Percentiles rank a stretch among this genome's conserved stretches.
phyloP scores from a whole-genome alignment of 345 rosid genomes.

The Hibiscus trionum region DNA sequence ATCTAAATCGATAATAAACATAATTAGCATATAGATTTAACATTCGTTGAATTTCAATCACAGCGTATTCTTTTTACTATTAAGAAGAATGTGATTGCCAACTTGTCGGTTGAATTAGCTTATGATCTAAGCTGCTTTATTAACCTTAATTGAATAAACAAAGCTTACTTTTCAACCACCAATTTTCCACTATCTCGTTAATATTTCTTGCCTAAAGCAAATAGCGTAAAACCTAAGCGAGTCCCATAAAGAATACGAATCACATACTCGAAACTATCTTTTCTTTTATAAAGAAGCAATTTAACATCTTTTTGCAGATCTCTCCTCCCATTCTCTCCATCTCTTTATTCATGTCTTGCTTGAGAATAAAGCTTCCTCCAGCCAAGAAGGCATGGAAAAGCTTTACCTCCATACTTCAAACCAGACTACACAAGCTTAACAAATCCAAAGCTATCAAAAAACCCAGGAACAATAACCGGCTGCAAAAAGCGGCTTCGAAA shows the following conservation, averaged over 20 bases:
- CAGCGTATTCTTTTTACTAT: not conserved
- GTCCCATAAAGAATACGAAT: conserved; percentile 18
- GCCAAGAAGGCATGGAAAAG: conserved; percentile 71
- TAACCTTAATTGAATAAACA: not conserved
- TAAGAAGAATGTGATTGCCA: not conserved
- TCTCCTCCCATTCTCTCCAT: not conserved
- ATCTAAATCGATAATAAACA: too few relatives aligned
- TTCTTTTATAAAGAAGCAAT: conserved; percentile 1
- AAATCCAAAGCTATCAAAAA: conserved; percentile 34
- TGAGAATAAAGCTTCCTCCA: conserved; percentile 40
- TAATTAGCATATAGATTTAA: too few relatives aligned
- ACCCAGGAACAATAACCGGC: conserved; percentile 7
- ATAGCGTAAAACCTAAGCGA: conserved; percentile 39
- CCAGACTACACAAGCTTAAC: conserved; percentile 37
- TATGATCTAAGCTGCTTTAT: conserved; percentile 3
- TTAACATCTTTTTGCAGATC: not conserved
- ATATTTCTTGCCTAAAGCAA: not conserved
- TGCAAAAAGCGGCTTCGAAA: not conserved
- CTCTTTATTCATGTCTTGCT: conserved; percentile 39
- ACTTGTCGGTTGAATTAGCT: not conserved
- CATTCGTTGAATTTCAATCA: not conserved
- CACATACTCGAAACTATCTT: not conserved
- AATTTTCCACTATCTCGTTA: not conserved
- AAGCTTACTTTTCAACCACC: not conserved
- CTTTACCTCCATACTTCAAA: conserved; percentile 47